phyloP scores from a whole-genome alignment of 2,329 filamentous ascomycete species.

The Elsinoe arachidis region DNA sequence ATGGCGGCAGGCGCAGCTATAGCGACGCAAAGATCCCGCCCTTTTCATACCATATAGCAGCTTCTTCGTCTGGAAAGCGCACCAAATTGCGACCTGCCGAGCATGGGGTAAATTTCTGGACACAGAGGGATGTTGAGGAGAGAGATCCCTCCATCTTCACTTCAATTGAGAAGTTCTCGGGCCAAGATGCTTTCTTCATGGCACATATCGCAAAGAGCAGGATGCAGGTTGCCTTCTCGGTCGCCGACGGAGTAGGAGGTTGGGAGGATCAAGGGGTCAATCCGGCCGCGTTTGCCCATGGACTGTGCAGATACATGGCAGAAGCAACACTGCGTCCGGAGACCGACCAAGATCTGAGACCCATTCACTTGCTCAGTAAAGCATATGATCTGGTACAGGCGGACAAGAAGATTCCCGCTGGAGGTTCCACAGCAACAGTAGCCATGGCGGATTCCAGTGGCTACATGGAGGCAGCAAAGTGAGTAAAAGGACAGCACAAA shows the following conservation, averaged over 20 bases:
- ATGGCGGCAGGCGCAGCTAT: slow-evolving; percentile 11
- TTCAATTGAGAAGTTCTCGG: slow-evolving; percentile 56
- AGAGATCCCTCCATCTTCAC: slow-evolving; percentile 40
- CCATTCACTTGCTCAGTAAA: slow-evolving; percentile 65
- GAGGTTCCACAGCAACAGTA: slow-evolving; percentile 89
- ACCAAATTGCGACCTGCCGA: slow-evolving; percentile 35
- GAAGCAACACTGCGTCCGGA: slow-evolving; percentile 49
- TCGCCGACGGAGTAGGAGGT: slow-evolving; percentile 91
- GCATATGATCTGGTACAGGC: slow-evolving; percentile 76
- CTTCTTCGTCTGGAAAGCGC: slow-evolving; percentile 29
- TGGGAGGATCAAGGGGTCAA: slow-evolving; percentile 92
- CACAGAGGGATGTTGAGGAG: slow-evolving; percentile 24
- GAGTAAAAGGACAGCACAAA: slow-evolving; percentile 17
- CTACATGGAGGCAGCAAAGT: slow-evolving; percentile 76
- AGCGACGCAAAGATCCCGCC: slow-evolving; percentile 12
- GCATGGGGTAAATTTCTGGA: slow-evolving; percentile 38
- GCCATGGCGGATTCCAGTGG: slow-evolving; percentile 67
- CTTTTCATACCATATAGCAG: slow-evolving; percentile 32
- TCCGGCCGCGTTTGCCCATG: slow-evolving; percentile 90
- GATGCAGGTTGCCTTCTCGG: slow-evolving; percentile 68
- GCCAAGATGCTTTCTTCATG: slow-evolving; percentile 95
- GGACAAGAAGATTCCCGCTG: slow-evolving; percentile 65
- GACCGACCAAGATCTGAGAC: slow-evolving; percentile 35
- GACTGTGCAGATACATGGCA: slow-evolving; percentile 89
- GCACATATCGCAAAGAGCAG: slow-evolving; percentile 60